These are phyloP conservation scores for Cylindrodendrum hubeiense DNA, from an alignment of 2,329 filamentous ascomycete genomes.

Conservation along the genomic window DNA sequence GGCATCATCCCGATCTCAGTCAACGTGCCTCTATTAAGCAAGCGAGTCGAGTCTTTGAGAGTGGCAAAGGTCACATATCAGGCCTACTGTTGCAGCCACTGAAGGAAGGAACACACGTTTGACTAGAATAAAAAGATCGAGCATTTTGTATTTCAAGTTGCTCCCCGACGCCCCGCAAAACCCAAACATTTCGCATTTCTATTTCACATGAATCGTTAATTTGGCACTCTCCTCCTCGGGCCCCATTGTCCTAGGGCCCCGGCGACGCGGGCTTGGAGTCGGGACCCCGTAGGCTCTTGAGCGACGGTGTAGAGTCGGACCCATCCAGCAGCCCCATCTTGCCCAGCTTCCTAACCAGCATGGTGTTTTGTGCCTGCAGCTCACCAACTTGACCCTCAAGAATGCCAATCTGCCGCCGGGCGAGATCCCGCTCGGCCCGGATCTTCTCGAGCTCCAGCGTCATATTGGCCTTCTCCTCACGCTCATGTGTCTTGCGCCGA, in stretches of 20 bases:
- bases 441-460: constrained; percentile 65
- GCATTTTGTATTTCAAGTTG: constrained; percentile 18
- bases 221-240: not conserved
- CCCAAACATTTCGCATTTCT: constrained; percentile 22
- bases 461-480: constrained; percentile 64
- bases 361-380: constrained; percentile 71
- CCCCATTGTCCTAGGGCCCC: constrained; percentile 3
- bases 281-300: constrained; percentile 29
- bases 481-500: constrained; percentile 63
- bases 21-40: constrained; percentile 29
- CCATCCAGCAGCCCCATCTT: constrained; percentile 54
- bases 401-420: constrained; percentile 65
- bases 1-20: constrained; percentile 27
- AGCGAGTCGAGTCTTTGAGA: constrained; percentile 12
- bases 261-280: constrained; percentile 19
- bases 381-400: constrained; percentile 68
- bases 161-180: constrained; percentile 38
- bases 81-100: constrained; percentile 42
- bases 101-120: constrained; percentile 13
- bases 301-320: constrained; percentile 54
- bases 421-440: constrained; percentile 64
- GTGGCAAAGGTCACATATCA: constrained; percentile 42
- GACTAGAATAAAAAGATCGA: constrained; percentile 20
- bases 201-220: constrained; percentile 15
- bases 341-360: constrained; percentile 67